Evolutionary conservation across 345 rosid species (phyloP).

Genomic region (Eucalyptus dawsonii): DNA sequence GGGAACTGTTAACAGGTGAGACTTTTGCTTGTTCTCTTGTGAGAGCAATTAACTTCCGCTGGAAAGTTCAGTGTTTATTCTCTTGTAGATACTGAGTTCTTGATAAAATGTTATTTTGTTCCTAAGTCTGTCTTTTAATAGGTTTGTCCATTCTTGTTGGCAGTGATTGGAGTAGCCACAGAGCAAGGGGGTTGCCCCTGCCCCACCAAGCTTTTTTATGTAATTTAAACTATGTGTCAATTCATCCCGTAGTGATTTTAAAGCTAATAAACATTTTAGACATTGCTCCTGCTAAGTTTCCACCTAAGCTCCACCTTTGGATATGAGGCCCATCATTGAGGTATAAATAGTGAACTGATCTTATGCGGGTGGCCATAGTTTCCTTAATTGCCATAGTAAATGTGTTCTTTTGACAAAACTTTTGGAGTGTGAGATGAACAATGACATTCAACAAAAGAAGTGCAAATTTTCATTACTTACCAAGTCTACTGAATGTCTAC

Average conservation of each 20-base stretch:
- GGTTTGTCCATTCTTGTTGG: neutral
- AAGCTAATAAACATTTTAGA: neutral
- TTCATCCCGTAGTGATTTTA: neutral
- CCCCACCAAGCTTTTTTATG: neutral
- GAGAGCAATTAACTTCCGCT: neutral
- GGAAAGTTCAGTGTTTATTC: neutral
- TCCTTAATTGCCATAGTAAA: neutral
- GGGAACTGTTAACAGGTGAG: constrained; percentile 57
- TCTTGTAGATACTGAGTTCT: neutral
- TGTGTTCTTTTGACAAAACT: neutral
- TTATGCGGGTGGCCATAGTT: neutral
- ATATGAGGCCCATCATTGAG: neutral
- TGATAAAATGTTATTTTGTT: neutral
- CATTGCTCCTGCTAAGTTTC: neutral
- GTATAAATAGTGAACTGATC: neutral
- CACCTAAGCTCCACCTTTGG: neutral
- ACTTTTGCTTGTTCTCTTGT: neutral
- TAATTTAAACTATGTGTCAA: neutral
- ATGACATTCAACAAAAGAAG: neutral
- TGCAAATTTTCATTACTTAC: neutral
- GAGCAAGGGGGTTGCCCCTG: neutral
- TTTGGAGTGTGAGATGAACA: neutral
- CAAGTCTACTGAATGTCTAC: neutral
- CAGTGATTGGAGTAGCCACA: neutral
- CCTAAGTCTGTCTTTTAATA: neutral